Conservation (phyloP, 768 basidiomycete species). For the Fomitopsis pulvina region DNA sequence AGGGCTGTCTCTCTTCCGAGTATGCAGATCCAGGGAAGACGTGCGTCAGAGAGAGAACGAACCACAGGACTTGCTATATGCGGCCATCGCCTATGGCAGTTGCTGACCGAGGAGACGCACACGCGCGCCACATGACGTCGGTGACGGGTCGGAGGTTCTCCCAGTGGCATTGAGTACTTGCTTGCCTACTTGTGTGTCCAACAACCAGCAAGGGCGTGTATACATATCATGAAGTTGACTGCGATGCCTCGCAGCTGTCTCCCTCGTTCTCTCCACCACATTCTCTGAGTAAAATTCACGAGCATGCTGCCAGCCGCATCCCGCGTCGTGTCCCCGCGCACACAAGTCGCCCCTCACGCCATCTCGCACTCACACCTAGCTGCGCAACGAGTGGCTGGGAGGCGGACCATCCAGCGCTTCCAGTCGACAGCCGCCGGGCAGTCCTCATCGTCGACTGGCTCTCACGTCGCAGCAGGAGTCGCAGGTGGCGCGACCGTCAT, state of each 20-base stretch:
- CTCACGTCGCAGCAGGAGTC: constrained; percentile 24
- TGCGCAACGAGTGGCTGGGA: constrained; percentile 15
- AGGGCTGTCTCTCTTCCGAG: too few relatives aligned
- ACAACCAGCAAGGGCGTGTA: neutral
- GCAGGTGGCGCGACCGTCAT: constrained; percentile 25
- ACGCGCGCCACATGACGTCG: neutral
- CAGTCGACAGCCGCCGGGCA: constrained; percentile 13
- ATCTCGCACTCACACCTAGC: neutral
- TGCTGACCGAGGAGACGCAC: neutral
- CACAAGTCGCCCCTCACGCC: neutral
- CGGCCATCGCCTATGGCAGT: neutral
- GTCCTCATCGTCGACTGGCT: constrained; percentile 3
- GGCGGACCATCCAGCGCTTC: constrained; percentile 16
- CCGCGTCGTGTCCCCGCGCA: neutral
- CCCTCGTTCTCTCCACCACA: neutral
- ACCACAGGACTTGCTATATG: neutral
- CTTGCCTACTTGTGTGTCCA: neutral
- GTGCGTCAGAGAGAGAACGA: too few relatives aligned
- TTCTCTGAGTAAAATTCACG: neutral
- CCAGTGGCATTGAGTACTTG: neutral
- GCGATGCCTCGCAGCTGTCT: too few relatives aligned
- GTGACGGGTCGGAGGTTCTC: neutral
- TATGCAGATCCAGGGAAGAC: too few relatives aligned
- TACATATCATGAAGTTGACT: neutral
- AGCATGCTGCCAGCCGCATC: neutral